Conservation (phyloP, 2,329 filamentous ascomycete species). For the Neospermospora avenae region DNA sequence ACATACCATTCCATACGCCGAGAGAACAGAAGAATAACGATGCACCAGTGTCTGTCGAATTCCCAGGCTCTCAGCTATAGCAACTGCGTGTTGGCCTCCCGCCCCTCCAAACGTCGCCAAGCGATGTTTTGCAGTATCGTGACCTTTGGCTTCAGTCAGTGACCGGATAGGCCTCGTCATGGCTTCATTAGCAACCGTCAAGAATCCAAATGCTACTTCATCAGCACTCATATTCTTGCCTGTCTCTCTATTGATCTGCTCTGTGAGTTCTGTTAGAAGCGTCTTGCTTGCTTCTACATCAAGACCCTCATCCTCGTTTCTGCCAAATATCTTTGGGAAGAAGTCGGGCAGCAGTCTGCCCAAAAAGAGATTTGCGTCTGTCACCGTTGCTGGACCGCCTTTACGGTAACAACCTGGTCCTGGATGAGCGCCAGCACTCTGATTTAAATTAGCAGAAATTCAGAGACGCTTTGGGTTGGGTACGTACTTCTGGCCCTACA, state of each 20-base stretch:
- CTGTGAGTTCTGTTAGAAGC: conserved; percentile 71
- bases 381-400: conserved; percentile 85
- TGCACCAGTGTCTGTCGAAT: conserved; percentile 85
- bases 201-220: conserved; percentile 84
- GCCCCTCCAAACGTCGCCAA: conserved; percentile 90
- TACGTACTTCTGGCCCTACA: conserved; percentile 71
- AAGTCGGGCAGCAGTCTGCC: conserved; percentile 84
- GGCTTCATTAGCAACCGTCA: conserved; percentile 86
- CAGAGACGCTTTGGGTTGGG: no score
- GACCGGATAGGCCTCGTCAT: conserved; percentile 90
- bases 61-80: conserved; percentile 79
- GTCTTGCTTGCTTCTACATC: conserved; percentile 73
- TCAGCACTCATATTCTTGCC: conserved; percentile 71
- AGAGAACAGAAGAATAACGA: conserved; percentile 83
- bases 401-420: conserved; percentile 91
- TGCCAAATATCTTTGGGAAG: conserved; percentile 93
- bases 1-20: conserved; percentile 78
- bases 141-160: conserved; percentile 87
- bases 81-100: conserved; percentile 88
- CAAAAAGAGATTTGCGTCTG: conserved; percentile 84
- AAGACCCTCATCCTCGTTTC: conserved; percentile 77
- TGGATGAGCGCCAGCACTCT: conserved; percentile 75
- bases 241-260: conserved; percentile 74
- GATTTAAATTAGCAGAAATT: background rate
- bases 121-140: conserved; percentile 86